These are phyloP conservation scores for Mycena leptocephala DNA, from an alignment of 768 basidiomycete genomes.

Conservation along the genomic window DNA sequence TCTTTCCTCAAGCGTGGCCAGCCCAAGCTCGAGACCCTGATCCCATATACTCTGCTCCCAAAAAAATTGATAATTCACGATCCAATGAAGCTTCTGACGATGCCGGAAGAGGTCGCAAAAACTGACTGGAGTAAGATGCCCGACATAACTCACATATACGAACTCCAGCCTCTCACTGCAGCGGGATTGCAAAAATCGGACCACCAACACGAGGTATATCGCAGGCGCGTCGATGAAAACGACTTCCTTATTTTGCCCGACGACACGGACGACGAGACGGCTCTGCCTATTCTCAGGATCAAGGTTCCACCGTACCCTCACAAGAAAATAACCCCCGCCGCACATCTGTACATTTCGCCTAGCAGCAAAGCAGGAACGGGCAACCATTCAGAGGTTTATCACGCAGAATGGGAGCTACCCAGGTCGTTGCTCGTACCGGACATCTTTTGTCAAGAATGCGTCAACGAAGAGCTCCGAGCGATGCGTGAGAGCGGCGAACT, in stretches of 20 bases:
- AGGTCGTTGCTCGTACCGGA: slow-evolving; percentile 53
- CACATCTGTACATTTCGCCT: slow-evolving; percentile 67
- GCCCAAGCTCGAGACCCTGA: slow-evolving; percentile 48
- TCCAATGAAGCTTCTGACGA: slow-evolving; percentile 54
- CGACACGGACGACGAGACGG: slow-evolving; percentile 43
- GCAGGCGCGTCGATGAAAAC: slow-evolving; percentile 4
- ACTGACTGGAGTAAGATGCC: slow-evolving; percentile 47
- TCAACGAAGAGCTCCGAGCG: slow-evolving; percentile 47
- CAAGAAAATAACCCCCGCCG: slow-evolving; percentile 46
- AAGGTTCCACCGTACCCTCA: slow-evolving; percentile 37
- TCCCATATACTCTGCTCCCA: slow-evolving; percentile 56
- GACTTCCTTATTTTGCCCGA: slow-evolving; percentile 48
- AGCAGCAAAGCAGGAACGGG: slow-evolving; percentile 57
- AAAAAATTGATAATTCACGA: slow-evolving; percentile 61
- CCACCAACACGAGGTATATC: slow-evolving; percentile 19
- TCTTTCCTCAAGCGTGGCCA: slow-evolving; percentile 27
- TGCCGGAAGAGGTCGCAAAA: slow-evolving; percentile 11
- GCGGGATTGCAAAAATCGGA: slow-evolving; percentile 26
- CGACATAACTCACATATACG: slow-evolving; percentile 51
- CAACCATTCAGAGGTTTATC: slow-evolving; percentile 63
- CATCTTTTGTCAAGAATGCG: slow-evolving; percentile 57
- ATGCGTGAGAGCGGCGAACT: slow-evolving; percentile 14
- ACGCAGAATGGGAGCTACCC: slow-evolving; percentile 69
- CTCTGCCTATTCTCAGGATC: slow-evolving; percentile 22
- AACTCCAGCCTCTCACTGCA: slow-evolving; percentile 36